Evolutionary conservation across 768 basidiomycete species (phyloP), one percentile per base, ranked within the genome.

Genomic region (Sporobolomyces roseus): DNA sequence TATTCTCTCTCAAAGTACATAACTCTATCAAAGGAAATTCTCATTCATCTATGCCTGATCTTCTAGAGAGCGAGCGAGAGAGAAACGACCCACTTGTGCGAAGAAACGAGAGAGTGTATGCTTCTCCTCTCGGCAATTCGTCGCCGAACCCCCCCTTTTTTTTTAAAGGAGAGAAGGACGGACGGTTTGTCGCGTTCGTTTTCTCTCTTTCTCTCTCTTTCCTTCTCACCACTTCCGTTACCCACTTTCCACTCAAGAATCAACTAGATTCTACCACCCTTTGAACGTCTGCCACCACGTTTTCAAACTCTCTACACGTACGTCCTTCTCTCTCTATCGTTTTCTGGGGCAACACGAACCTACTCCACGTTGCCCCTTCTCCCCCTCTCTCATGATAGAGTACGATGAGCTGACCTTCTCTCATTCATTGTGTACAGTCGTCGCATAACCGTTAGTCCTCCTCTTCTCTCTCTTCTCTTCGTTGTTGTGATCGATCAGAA

Each of bases 261-360:
- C 17, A 54, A 5, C 3, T 25, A n/a, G 4, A 35, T 30, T 35
- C 41, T 7, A 52, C 33, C 30, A 30, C 17, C 32, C 7, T 23
- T n/a, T 13, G 5, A 4, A 23, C 19, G 5, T 9, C 33, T 33
- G 25, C 49, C 55, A 65, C 25, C 48, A 65, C 64, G 64, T 65
- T 65, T 48, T 58, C 64, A 27, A 65, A 65, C 56, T 27, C 38
- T 25, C 64, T 65, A 49, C 49, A 51, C 63, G 64, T 65, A 49
- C 35, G 64, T 56, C 55, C 23, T 21, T 13, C 45, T 46, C 21
- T 13, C 21, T 41, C 45, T 23, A 13, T 41, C 38, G 38, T 41
- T 17, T 23, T 46, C 45, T 41, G 30, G 51, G 54, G 54, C 33
- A 55, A 36, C 54, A n/a, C 54, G 54, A n/a, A n/a, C n/a, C n/a